phyloP scores from a whole-genome alignment of 179 eudicot genomes.

The Amaranthus tricolor region DNA sequence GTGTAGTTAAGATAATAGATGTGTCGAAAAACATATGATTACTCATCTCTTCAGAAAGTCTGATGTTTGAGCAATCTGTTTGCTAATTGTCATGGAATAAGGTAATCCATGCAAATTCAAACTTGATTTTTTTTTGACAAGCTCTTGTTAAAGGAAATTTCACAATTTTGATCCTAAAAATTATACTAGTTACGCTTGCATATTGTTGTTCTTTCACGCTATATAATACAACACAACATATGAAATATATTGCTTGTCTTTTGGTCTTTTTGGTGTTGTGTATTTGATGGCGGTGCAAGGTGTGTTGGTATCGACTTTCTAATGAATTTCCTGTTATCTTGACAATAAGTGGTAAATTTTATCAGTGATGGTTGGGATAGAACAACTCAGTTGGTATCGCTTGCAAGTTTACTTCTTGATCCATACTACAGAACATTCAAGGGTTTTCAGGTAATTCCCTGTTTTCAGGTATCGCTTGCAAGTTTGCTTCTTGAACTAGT shows the following conservation, averaged over 20 bases:
- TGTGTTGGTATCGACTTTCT: background rate
- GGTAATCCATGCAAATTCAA: too few species aligned
- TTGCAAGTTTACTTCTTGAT: conserved; percentile 92
- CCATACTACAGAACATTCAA: conserved; percentile 93
- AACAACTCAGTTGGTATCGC: conserved; percentile 92
- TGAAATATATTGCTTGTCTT: background rate
- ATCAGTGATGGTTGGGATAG: conserved; percentile 99
- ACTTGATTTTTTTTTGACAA: background rate
- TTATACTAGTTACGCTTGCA: background rate
- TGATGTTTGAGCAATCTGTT: background rate
- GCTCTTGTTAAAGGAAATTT: background rate
- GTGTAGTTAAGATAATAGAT: background rate
- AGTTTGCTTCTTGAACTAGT: background rate
- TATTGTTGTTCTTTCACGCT: background rate
- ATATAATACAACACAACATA: background rate
- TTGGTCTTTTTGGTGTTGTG: background rate
- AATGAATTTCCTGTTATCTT: conserved; percentile 1
- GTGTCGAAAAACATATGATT: background rate
- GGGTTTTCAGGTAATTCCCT: conserved; percentile 82
- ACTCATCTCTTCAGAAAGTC: background rate
- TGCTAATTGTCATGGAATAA: background rate
- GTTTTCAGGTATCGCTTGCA: background rate
- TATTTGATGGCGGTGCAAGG: background rate
- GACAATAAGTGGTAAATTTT: conserved; percentile 11
- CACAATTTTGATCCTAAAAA: background rate